Evolutionary conservation across 768 basidiomycete genomes (phyloP), one percentile per base, ranked within the genome.

Genomic region (Punctularia strigosozonata): DNA sequence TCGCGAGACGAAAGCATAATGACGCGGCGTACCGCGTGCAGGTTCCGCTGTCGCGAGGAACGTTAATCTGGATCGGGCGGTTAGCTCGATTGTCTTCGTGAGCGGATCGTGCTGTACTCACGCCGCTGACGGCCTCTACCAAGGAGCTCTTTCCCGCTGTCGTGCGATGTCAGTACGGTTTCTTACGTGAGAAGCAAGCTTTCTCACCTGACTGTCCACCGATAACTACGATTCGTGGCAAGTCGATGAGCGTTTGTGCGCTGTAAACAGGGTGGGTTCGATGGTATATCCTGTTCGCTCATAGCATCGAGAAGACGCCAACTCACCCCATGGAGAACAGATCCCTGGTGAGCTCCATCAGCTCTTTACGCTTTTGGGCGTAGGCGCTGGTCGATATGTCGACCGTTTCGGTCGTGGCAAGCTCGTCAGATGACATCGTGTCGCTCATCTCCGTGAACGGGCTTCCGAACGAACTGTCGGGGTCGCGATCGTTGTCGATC

Each of bases 11-110:
- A 28, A 21, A 10, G 32, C 25, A n/a, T n/a, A n/a, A n/a, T 24
- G 5, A 18, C 4, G 19, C 2, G 3, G 13, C 46, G 25, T 23
- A 70, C 75, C 72, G 59, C 0, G 73, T 77, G 38, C 75, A 77
- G 1, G 73, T 77, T 18, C 74, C 74, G 31, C 70, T 71, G 30
- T 77, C 77, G 23, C 77, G 59, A 8, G 77, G 76, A 21, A 79
- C 75, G 36, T 57, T 71, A 21, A 77, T 71, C 77, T 78, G 28
- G 13, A 21, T 12, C 5, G 25, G 10, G 18, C n/a, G 21, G 25
- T 35, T 23, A 36, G 26, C 22, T 17, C 17, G 17, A 28, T n/a
- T n/a, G n/a, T n/a, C n/a, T n/a, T n/a, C n/a, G n/a, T n/a, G n/a
- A 31, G 38, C 19, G 31, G 13, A 21, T 30, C 20, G 36, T 39